Conservation (phyloP, 768 basidiomycete species). For the Leucocoprinus leucothites region DNA sequence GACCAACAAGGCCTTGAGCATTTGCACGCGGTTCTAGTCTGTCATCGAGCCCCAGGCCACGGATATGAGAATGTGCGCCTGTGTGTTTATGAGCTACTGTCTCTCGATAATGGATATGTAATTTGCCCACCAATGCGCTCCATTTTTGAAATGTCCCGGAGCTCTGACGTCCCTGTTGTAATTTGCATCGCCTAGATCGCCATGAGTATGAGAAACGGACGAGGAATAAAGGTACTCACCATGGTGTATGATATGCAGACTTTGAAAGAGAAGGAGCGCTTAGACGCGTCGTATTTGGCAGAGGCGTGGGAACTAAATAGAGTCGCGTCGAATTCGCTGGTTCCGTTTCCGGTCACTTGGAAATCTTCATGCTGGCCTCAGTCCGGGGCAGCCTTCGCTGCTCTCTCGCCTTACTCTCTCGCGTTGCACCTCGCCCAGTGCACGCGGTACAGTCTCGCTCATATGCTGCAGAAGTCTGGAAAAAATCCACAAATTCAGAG, state of each 20-base stretch:
- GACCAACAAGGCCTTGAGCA: conserved; percentile 96
- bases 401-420: conserved; percentile 26
- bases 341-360: conserved; percentile 22
- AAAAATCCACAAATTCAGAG: conserved; percentile 32
- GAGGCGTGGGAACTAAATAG: conserved; percentile 16
- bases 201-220: background rate
- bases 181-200: conserved; percentile 64
- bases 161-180: conserved; percentile 70
- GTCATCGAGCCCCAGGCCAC: conserved; percentile 91
- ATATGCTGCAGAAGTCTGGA: conserved; percentile 39
- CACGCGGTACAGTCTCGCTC: conserved; percentile 17
- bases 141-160: conserved; percentile 89
- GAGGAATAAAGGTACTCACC: conserved; percentile 1
- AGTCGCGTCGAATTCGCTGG: background rate
- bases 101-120: background rate
- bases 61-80: conserved; percentile 95
- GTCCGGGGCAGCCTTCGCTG: conserved; percentile 37
- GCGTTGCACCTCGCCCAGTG: background rate
- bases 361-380: conserved; percentile 39
- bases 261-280: background rate
- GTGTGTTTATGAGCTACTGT: conserved; percentile 11
- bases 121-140: conserved; percentile 74
- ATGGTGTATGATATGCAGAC: conserved; percentile 8
- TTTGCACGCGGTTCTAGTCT: conserved; percentile 85
- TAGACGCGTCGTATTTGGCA: conserved; percentile 16